phyloP scores from a whole-genome alignment of 495 filamentous ascomycete species.

The Immersiella caudata region DNA sequence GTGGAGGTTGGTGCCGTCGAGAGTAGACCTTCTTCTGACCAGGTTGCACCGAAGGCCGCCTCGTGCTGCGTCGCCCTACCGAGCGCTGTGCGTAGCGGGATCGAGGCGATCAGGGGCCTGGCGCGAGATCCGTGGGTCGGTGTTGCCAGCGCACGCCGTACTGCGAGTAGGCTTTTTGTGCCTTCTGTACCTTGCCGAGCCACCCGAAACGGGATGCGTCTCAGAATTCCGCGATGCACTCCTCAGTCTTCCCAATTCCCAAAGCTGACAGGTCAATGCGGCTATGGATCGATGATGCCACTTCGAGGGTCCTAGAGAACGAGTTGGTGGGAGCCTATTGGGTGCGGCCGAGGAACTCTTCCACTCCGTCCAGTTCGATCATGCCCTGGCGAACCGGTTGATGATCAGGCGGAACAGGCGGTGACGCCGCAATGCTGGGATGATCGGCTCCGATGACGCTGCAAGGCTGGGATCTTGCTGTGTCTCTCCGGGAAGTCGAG shows the following conservation, averaged over 20 bases:
- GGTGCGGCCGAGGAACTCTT: not conserved
- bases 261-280: slow-evolving; percentile 20
- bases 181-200: slow-evolving; percentile 12
- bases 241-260: not conserved
- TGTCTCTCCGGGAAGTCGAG: not conserved
- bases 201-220: slow-evolving; percentile 21
- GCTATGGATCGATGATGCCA: slow-evolving; percentile 10
- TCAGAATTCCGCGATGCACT: slow-evolving; percentile 13
- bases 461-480: slow-evolving; percentile 1
- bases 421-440: slow-evolving; percentile 5
- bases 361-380: slow-evolving; percentile 16
- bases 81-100: slow-evolving; percentile 1
- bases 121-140: slow-evolving; percentile 2
- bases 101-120: slow-evolving; percentile 17
- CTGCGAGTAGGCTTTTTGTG: slow-evolving; percentile 2
- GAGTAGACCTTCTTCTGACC: not conserved
- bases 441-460: slow-evolving; percentile 4
- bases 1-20: slow-evolving; percentile 7
- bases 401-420: not conserved
- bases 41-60: not conserved
- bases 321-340: slow-evolving; percentile 9
- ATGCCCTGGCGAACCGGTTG: slow-evolving; percentile 9
- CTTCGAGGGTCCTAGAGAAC: not conserved
- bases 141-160: not conserved
- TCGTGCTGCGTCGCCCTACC: slow-evolving; percentile 1